Evolutionary conservation across 2,329 filamentous ascomycete species (phyloP).

Genomic region (Colletotrichum sp.): DNA sequence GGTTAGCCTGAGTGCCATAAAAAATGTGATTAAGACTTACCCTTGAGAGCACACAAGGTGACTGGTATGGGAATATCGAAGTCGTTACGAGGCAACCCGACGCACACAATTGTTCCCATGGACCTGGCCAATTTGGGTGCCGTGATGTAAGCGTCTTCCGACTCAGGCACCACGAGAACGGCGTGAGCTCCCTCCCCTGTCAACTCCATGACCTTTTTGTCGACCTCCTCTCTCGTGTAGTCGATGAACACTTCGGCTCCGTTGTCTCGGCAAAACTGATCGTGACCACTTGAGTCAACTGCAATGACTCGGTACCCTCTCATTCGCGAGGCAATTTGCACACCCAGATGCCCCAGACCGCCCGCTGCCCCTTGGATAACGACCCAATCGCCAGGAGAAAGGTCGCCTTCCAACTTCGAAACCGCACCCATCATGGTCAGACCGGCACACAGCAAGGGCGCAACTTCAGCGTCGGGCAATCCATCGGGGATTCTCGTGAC

Average conservation of each 20-base stretch:
- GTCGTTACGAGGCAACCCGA: constrained; percentile 31
- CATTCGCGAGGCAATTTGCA: constrained; percentile 32
- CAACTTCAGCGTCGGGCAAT: constrained; percentile 25
- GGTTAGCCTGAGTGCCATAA: fast-evolving
- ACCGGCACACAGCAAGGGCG: constrained; percentile 35
- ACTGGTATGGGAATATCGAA: constrained; percentile 29
- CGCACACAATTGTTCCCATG: constrained; percentile 27
- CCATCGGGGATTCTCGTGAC: constrained; percentile 28
- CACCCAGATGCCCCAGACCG: constrained; percentile 35
- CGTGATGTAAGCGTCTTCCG: constrained; percentile 27
- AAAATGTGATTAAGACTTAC: neutral
- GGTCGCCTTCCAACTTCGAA: constrained; percentile 9
- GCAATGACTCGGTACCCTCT: constrained; percentile 29
- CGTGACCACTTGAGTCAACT: constrained; percentile 30
- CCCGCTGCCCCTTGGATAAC: constrained; percentile 35
- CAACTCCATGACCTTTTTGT: constrained; percentile 24
- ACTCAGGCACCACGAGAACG: constrained; percentile 28
- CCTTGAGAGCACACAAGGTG: neutral
- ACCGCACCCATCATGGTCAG: constrained; percentile 36
- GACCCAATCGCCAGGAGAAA: constrained; percentile 29
- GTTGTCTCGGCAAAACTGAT: constrained; percentile 23
- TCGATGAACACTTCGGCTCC: constrained; percentile 33
- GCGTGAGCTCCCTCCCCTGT: constrained; percentile 32
- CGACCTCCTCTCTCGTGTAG: constrained; percentile 25
- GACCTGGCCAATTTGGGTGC: constrained; percentile 28